These are phyloP conservation scores for Fusarium miscanthi DNA, from an alignment of 2,329 filamentous ascomycete species.

Conservation along the genomic window DNA sequence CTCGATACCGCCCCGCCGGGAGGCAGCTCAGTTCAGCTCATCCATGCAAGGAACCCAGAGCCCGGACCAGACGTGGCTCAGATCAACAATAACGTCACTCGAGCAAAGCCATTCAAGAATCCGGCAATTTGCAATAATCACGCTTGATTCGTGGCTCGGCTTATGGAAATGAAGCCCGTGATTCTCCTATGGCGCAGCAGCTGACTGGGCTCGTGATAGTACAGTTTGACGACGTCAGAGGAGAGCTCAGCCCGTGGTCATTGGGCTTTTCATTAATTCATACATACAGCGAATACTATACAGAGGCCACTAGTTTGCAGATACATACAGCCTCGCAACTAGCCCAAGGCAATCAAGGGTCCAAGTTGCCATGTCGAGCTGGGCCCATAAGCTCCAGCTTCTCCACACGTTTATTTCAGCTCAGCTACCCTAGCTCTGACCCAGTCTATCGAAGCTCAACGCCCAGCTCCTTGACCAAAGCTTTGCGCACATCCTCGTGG, in stretches of 20 bases:
- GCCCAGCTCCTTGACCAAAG: slow-evolving; percentile 76
- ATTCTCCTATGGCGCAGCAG: slow-evolving; percentile 29
- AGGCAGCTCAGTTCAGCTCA: slow-evolving; percentile 25
- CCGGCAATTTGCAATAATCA: slow-evolving; percentile 20
- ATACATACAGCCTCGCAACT: slow-evolving; percentile 24
- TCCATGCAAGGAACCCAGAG: slow-evolving; percentile 30
- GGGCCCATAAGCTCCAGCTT: slow-evolving; percentile 33
- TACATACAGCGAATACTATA: slow-evolving; percentile 9
- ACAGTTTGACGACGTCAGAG: slow-evolving; percentile 8
- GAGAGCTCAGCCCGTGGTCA: not conserved
- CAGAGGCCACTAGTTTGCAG: slow-evolving; percentile 30
- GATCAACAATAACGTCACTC: slow-evolving; percentile 32
- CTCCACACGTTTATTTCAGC: slow-evolving; percentile 37
- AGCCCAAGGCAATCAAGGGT: slow-evolving; percentile 2
- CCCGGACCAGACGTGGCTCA: slow-evolving; percentile 32
- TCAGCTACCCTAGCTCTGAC: slow-evolving; percentile 5
- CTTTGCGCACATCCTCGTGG: slow-evolving; percentile 74
- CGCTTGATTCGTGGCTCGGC: slow-evolving; percentile 22
- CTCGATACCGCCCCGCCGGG: slow-evolving; percentile 23
- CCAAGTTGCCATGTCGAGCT: slow-evolving; percentile 30
- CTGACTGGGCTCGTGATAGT: slow-evolving; percentile 6
- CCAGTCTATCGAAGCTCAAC: slow-evolving; percentile 68
- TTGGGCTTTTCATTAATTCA: not conserved
- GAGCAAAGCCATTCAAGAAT: slow-evolving; percentile 25
- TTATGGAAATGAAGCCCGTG: not conserved